Percentiles rank a stretch among this genome's conserved stretches.
Conservation (phyloP, 805 yeast species). For the Metschnikowia cerradonensis region DNA sequence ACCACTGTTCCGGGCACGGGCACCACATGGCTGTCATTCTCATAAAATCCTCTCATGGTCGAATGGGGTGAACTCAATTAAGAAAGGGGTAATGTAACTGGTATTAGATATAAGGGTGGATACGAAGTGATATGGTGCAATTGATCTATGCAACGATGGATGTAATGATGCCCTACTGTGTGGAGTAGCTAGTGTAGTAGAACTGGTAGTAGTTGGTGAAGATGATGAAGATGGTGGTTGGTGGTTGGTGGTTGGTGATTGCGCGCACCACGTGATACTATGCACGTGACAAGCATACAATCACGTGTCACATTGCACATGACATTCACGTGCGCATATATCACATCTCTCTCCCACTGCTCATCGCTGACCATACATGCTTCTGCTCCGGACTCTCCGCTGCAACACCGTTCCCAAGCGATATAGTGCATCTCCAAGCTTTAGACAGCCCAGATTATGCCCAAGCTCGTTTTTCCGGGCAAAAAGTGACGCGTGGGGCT, state of each 20-base stretch:
- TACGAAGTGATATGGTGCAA: too few species aligned
- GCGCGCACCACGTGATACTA: too few species aligned
- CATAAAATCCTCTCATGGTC: constrained; percentile 41
- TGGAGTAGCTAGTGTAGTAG: too few species aligned
- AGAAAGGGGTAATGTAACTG: too few species aligned
- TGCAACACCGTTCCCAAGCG: background rate
- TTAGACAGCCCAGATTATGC: background rate
- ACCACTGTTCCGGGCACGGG: constrained; percentile 50
- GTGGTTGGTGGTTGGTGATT: background rate
- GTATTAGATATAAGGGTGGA: too few species aligned
- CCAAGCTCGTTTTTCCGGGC: background rate
- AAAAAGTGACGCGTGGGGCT: background rate
- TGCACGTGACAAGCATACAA: too few species aligned
- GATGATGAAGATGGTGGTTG: background rate
- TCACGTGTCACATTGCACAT: too few species aligned
- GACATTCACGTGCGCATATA: too few species aligned
- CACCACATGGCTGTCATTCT: constrained; percentile 42
- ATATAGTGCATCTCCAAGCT: too few species aligned
- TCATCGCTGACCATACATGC: background rate
- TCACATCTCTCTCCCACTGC: background rate
- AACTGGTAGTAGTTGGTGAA: too few species aligned
- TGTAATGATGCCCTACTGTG: too few species aligned
- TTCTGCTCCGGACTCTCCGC: background rate
- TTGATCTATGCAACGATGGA: too few species aligned
- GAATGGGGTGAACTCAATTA: background rate